phyloP scores from a whole-genome alignment of 2,329 filamentous ascomycete species.

The Verticillium tricorpus region DNA sequence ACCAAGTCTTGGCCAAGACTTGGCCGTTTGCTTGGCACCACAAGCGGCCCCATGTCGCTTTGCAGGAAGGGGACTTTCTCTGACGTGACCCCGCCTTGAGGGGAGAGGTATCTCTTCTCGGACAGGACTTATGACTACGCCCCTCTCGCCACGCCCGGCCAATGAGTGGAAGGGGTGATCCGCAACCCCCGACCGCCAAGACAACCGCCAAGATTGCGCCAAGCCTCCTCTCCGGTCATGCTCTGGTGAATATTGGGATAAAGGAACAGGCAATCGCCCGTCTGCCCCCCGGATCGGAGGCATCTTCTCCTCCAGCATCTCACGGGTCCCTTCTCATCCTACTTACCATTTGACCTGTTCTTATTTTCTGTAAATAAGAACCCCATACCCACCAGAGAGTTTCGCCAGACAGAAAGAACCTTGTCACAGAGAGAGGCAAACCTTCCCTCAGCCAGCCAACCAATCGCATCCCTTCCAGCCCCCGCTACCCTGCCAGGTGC shows the following conservation, averaged over 20 bases:
- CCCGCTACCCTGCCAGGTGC: neutral
- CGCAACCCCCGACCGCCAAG: slow-evolving; percentile 3
- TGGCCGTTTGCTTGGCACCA: slow-evolving; percentile 1
- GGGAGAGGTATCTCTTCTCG: neutral
- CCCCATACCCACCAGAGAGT: neutral
- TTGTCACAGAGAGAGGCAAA: neutral
- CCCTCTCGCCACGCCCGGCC: neutral
- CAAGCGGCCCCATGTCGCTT: neutral
- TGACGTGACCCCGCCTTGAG: too few species aligned
- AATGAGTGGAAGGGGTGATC: neutral
- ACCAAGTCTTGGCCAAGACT: slow-evolving; percentile 5
- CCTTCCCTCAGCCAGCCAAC: neutral
- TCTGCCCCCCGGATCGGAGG: neutral
- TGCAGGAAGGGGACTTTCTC: neutral
- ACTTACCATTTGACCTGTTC: neutral
- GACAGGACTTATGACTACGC: neutral
- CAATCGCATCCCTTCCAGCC: neutral
- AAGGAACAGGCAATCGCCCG: slow-evolving; percentile 2
- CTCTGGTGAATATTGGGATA: slow-evolving; percentile 3
- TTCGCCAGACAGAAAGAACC: neutral
- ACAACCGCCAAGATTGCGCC: slow-evolving; percentile 1
- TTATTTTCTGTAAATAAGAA: neutral
- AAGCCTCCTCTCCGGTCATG: slow-evolving; percentile 1
- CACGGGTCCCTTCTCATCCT: neutral
- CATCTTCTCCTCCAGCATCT: neutral